Evolutionary conservation across 352 stramenopile genomes (phyloP).

Genomic region (Lagenidium giganteum): DNA sequence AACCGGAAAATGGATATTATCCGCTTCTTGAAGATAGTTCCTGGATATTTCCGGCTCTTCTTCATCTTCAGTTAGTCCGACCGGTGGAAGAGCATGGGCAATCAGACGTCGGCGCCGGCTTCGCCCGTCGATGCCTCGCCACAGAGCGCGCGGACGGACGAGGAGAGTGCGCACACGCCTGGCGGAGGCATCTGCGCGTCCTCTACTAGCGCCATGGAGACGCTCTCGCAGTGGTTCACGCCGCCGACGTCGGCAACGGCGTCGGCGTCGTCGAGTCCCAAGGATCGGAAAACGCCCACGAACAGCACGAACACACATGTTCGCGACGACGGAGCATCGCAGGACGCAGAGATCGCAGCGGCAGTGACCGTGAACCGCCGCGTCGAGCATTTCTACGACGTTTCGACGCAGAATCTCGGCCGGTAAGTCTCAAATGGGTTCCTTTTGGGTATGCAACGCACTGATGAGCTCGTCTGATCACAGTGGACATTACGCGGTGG

Average conservation of each 20-base stretch:
- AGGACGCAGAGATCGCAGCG: background rate
- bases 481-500: constrained; percentile 69
- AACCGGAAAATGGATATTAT: too few species aligned
- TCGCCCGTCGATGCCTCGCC: constrained; percentile 1
- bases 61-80: too few species aligned
- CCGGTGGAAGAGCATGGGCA: constrained; percentile 14
- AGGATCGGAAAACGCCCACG: background rate
- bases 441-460: too few species aligned
- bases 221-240: constrained; percentile 17
- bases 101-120: constrained; percentile 18
- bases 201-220: constrained; percentile 3
- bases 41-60: too few species aligned
- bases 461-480: too few species aligned
- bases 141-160: background rate
- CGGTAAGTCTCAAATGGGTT: constrained; percentile 30
- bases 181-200: background rate
- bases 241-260: background rate
- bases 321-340: background rate
- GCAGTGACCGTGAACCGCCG: constrained; percentile 19
- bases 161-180: constrained; percentile 1
- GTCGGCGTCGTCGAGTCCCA: constrained; percentile 1
- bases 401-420: constrained; percentile 40
- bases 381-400: constrained; percentile 53
- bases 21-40: too few species aligned
- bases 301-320: background rate